phyloP scores from a whole-genome alignment of 768 basidiomycete species.

The Mycena olivaceomarginata region DNA sequence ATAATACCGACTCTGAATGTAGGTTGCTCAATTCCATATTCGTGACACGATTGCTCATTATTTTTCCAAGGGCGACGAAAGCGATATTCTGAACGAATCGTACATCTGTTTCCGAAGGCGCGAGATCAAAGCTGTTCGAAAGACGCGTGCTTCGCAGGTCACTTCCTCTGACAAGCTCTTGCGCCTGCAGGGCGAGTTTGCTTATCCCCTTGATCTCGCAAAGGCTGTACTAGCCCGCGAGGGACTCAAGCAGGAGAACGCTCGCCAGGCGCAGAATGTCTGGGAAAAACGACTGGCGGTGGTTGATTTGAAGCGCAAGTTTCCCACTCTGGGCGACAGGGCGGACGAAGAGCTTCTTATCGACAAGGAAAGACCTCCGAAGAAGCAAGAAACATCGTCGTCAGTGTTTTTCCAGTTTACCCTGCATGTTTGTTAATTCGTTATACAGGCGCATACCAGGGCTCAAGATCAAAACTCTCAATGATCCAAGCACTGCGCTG shows the following conservation, averaged over 20 bases:
- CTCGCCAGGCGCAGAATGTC: conserved; percentile 75
- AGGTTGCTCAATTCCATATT: conserved; percentile 60
- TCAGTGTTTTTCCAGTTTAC: not conserved
- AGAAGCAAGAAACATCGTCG: conserved; percentile 70
- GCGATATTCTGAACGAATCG: conserved; percentile 92
- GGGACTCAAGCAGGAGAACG: conserved; percentile 80
- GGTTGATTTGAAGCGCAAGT: conserved; percentile 88
- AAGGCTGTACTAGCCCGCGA: conserved; percentile 84
- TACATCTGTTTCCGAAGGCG: conserved; percentile 98
- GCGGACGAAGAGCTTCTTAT: conserved; percentile 83
- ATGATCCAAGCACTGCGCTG: conserved; percentile 54
- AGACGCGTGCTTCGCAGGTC: conserved; percentile 94
- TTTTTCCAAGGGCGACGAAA: conserved; percentile 84
- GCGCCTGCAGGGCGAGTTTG: conserved; percentile 87
- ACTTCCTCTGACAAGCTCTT: conserved; percentile 92
- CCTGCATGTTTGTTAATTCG: not conserved
- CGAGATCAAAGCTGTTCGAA: conserved; percentile 95
- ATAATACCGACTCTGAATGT: conserved; percentile 95
- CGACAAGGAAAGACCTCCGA: conserved; percentile 54
- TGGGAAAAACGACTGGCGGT: conserved; percentile 89
- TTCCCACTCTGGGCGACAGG: conserved; percentile 75
- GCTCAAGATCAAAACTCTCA: conserved; percentile 72
- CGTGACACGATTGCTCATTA: conserved; percentile 16
- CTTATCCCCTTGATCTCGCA: conserved; percentile 84
- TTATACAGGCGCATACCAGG: conserved; percentile 66